Base-by-base conservation (phyloP, 2,329 filamentous ascomycete genomes). In the Colletotrichum spinosum region DNA sequence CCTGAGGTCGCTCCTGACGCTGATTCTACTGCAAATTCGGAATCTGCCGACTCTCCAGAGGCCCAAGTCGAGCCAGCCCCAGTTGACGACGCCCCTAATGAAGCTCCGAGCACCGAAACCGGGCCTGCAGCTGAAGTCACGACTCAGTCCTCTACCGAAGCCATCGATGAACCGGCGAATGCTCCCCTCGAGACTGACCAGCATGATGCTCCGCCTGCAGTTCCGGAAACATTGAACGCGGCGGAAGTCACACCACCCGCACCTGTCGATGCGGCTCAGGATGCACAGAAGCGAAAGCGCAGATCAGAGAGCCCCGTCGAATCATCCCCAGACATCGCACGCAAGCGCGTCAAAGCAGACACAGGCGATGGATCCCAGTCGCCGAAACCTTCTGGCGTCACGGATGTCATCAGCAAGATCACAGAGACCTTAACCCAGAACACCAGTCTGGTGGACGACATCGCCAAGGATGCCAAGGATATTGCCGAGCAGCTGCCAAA, bases 251-350 rank as follows among this genome's bases (percentile, higher is more conserved):
- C 45, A 63, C 69, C 10, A 65, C 72, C 8, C 33, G 57, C 15
- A 2, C 51, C 53, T 60, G 42, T 57, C 52, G 55, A 66, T 44
- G 53, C 59, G 55, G 38, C 79, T 39, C 82, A 86, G 67, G 88
- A 90, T 69, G 80, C 80, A 45, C 86, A 86, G 70, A 92, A 90
- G 76, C 84, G 90, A 67, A 92, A 91, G 75, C 86, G 89, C 70
- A 84, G 88, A 70, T 92, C 88, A 48, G 81, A 83, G 60, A 91
- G 84, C 61, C 90, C 89, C 41, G 80, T 84, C 17, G 86, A 86
- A 8, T 83, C 81, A 9, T 77, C 80, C 33, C 82, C 87, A 61
- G 83, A 86, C 12, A 76, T 83, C 52, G 80, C 83, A 49, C 80
- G 79, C 55, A 91, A 91, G 73, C 87, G 85, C 67, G 77, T 81